phyloP scores from a whole-genome alignment of 2,329 filamentous ascomycete genomes.

The Pseudogymnoascus sp. region DNA sequence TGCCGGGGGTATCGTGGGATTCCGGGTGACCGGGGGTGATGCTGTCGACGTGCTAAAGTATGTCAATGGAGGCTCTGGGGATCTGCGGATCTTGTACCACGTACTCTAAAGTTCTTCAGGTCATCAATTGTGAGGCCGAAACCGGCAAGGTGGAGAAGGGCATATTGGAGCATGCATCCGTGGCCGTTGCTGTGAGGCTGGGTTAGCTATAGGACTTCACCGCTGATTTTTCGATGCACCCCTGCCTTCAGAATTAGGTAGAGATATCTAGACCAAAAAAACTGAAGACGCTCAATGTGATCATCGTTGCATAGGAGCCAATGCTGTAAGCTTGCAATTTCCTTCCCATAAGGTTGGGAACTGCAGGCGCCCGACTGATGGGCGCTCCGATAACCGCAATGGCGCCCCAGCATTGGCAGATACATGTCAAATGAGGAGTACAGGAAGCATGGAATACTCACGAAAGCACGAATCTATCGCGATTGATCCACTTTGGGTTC shows the following conservation, averaged over 20 bases:
- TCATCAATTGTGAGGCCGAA: slow-evolving; percentile 82
- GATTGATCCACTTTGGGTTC: slow-evolving; percentile 95
- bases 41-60: slow-evolving; percentile 43
- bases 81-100: slow-evolving; percentile 11
- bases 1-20: slow-evolving; percentile 87
- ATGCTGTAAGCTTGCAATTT: slow-evolving; percentile 2
- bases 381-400: not conserved
- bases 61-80: slow-evolving; percentile 15
- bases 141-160: slow-evolving; percentile 92
- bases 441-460: slow-evolving; percentile 44
- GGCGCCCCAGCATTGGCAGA: not conserved
- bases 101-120: slow-evolving; percentile 87
- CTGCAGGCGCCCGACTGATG: not conserved
- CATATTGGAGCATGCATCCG: slow-evolving; percentile 99
- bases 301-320: not conserved
- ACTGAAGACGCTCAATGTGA: not conserved
- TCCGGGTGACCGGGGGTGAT: slow-evolving; percentile 96
- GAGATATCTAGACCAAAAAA: not conserved
- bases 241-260: not conserved
- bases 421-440: not conserved
- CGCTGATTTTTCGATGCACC: not conserved
- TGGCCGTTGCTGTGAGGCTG: slow-evolving; percentile 71
- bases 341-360: not conserved
- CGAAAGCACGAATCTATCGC: slow-evolving; percentile 98
- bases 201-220: slow-evolving; percentile 12